Percentiles rank a stretch among this genome's conserved stretches.
Conservation (phyloP, 208 protist genomes). For the Leishmania braziliensis region DNA sequence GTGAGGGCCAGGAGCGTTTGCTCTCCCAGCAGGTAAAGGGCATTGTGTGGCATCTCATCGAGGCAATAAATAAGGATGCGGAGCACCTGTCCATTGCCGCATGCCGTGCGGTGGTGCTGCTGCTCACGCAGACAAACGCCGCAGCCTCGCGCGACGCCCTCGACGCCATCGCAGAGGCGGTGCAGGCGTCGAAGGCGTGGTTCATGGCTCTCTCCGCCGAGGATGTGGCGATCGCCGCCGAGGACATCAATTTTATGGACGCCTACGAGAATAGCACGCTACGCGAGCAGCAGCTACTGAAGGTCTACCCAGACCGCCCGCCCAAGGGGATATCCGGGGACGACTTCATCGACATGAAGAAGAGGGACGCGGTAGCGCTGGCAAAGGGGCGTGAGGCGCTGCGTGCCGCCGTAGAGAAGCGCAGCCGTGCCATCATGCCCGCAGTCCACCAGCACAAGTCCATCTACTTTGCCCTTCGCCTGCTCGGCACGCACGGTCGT, state of each 20-base stretch:
- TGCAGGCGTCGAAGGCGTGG: constrained; percentile 50
- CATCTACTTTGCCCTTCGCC: constrained; percentile 62
- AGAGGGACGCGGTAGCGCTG: constrained; percentile 74
- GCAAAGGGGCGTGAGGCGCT: constrained; percentile 73
- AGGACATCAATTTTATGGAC: constrained; percentile 43
- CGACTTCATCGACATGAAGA: constrained; percentile 84
- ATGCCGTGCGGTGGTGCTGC: constrained; percentile 69
- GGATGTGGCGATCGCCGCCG: constrained; percentile 78
- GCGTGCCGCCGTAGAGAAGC: constrained; percentile 62
- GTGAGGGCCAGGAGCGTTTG: constrained; percentile 30
- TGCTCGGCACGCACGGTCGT: constrained; percentile 65
- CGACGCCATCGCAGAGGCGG: constrained; percentile 35
- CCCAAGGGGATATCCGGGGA: constrained; percentile 87
- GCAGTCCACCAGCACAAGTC: constrained; percentile 51
- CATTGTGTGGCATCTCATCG: constrained; percentile 45
- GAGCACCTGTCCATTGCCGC: constrained; percentile 65
- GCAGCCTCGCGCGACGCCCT: constrained; percentile 45
- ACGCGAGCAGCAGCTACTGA: constrained; percentile 73
- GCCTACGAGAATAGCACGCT: constrained; percentile 67
- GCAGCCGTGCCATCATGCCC: constrained; percentile 36
- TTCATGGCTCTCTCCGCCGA: constrained; percentile 57
- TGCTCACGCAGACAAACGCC: constrained; percentile 48
- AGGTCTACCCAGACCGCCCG: constrained; percentile 72
- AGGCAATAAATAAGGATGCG: constrained; percentile 20
- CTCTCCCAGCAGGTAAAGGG: constrained; percentile 51